A percentile compares a stretch with the other conserved stretches of the same genome.
These are phyloP conservation scores for Amanita exitialis DNA, from an alignment of 768 basidiomycete species.

Conservation along the genomic window DNA sequence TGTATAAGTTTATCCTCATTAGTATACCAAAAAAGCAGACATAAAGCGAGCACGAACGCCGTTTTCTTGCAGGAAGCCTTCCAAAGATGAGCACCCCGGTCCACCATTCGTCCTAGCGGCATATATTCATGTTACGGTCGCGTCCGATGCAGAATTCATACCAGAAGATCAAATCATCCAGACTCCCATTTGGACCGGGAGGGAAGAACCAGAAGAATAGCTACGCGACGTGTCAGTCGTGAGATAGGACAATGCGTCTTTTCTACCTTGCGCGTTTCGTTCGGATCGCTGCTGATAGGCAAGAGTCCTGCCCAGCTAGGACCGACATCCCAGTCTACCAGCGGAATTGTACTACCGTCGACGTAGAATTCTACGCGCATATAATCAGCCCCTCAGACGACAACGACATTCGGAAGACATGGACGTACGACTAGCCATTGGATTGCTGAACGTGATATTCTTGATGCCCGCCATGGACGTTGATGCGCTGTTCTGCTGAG, in stretches of 20 bases:
- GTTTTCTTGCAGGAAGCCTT: slow-evolving; percentile 66
- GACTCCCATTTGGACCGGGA: slow-evolving; percentile 59
- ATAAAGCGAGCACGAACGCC: slow-evolving; percentile 34
- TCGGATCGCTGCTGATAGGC: slow-evolving; percentile 48
- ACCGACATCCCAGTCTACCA: slow-evolving; percentile 65
- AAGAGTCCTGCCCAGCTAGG: slow-evolving; percentile 69
- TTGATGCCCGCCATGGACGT: slow-evolving; percentile 16
- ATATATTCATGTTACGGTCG: neutral
- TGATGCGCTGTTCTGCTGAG: neutral
- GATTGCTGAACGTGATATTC: slow-evolving; percentile 66
- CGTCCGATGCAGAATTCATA: slow-evolving; percentile 14
- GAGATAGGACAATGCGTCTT: neutral
- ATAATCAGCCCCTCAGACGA: neutral
- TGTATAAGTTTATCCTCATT: slow-evolving; percentile 14
- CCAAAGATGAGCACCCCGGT: slow-evolving; percentile 67
- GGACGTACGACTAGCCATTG: slow-evolving; percentile 45
- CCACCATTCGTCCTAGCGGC: slow-evolving; percentile 65
- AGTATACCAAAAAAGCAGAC: neutral
- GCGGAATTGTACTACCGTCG: slow-evolving; percentile 52
- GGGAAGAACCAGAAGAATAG: slow-evolving; percentile 85
- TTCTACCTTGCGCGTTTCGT: slow-evolving; percentile 60
- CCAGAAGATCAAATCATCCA: slow-evolving; percentile 73
- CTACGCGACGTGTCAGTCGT: slow-evolving; percentile 20
- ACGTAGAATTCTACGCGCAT: slow-evolving; percentile 52
- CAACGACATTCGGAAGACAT: neutral